These are phyloP conservation scores for Blepharisma japonicum DNA, from an alignment of 73 alveolate genomes.

Conservation along the genomic window DNA sequence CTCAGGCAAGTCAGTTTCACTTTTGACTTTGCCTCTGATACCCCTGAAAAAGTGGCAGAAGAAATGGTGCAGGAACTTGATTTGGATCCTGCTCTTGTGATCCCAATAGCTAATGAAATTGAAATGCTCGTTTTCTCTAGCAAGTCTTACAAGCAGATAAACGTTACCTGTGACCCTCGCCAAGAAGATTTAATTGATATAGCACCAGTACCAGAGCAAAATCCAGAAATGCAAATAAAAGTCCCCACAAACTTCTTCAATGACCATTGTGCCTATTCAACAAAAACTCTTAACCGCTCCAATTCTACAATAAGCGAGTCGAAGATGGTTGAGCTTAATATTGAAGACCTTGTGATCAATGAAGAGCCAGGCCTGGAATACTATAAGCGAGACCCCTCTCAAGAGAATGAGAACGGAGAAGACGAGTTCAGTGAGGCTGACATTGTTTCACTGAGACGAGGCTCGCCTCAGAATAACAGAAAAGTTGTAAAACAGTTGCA, in stretches of 20 bases:
- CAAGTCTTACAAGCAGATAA: not conserved
- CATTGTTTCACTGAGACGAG: no score
- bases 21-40: not conserved
- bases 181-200: not conserved
- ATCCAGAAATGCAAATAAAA: not conserved
- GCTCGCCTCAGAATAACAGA: no score
- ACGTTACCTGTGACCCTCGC: not conserved
- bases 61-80: constrained; percentile 2
- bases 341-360: no score
- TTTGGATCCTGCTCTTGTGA: not conserved
- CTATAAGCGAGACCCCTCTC: no score
- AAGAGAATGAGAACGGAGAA: no score
- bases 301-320: no score
- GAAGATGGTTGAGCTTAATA: no score
- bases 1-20: not conserved
- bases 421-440: no score
- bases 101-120: constrained; percentile 3
- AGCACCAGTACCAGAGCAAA: not conserved
- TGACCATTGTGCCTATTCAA: not conserved
- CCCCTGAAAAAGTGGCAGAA: constrained; percentile 23
- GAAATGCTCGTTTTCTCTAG: not conserved
- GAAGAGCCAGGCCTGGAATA: no score
- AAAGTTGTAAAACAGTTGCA: no score
- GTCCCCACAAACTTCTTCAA: not conserved
- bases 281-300: not conserved